Base-by-base conservation (phyloP, 768 basidiomycete genomes). In the Cystofilobasidium macerans region DNA sequence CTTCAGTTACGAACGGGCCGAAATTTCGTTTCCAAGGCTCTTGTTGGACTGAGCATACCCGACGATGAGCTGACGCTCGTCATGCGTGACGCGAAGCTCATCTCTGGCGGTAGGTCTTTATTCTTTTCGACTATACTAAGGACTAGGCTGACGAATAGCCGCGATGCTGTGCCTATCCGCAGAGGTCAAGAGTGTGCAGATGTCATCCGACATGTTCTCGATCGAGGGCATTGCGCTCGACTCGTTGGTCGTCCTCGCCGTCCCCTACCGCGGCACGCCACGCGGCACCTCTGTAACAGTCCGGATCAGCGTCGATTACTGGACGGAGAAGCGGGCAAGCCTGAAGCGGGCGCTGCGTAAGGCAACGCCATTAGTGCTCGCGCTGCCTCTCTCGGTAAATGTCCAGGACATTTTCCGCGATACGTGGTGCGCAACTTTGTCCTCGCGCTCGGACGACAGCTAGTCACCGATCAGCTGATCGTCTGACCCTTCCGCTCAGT, bases 351-450 rank as follows among this genome's bases (percentile, higher is more conserved):
- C 75, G 7, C 74, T 89, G 32, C 79, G 78, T 43, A 78, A 82
- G 35, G 80, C 82, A 16, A 81, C 82, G 65, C 75, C 80, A 2
- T 78, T 93, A 5, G 79, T 81, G 18, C 84, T 86, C 9, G 81
- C 86, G 0, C 79, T 97, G 4, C 93, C 94, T 0, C 79, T 99
- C 51, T 83, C 87, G 3, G 88, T 97, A 65, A 95, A 93, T 65
- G 94, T 98, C 0, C 88, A 97, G 76, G 95, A 99, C 74, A 93
- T 90, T 76, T 97, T 98, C 79, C 84, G 94, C 26, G 86, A 86
- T 32, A 79, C 83, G 64, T 85, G 84, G 94, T 91, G 42, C 51
- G 80, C 24, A 18, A 53, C 8, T 26, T 53, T 33, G 38, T 12
- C 28, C 26, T 35, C 38, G 24, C 28, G n/a, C 8, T 40, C 35